Conservation (phyloP, 441 rosid genomes). For the Adansonia madagascariensis region DNA sequence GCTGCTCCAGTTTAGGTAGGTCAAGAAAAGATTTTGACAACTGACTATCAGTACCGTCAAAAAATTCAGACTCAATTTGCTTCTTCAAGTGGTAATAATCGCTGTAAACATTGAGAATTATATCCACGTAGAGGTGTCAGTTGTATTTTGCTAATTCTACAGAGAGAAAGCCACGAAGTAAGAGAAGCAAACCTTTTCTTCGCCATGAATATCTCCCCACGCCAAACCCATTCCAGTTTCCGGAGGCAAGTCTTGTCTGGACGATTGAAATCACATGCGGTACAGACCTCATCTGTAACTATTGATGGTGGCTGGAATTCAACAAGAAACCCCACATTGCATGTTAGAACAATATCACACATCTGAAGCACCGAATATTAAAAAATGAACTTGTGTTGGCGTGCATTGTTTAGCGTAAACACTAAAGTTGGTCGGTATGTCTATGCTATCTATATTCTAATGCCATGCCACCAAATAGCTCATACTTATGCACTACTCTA, state of each 20-base stretch:
- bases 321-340: conserved; percentile 30
- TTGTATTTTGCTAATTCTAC: conserved; percentile 21
- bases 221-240: conserved; percentile 99
- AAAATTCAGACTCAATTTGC: conserved; percentile 93
- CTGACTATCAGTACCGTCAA: conserved; percentile 66
- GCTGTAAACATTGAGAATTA: conserved; percentile 50
- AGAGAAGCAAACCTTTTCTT: conserved; percentile 69
- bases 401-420: neutral
- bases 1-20: conserved; percentile 87
- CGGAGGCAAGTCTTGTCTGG: conserved; percentile 95
- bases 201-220: conserved; percentile 92
- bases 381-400: conserved; percentile 9
- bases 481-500: neutral
- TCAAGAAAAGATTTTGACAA: conserved; percentile 83
- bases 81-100: conserved; percentile 95
- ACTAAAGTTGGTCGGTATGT: neutral
- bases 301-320: conserved; percentile 88
- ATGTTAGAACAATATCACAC: neutral
- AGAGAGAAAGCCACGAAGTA: conserved; percentile 19
- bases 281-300: conserved; percentile 91
- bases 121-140: conserved; percentile 31
- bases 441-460: conserved; percentile 15
- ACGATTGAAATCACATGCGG: conserved; percentile 98
- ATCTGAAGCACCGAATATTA: conserved; percentile 5
- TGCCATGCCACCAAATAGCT: conserved; percentile 15